A percentile compares a stretch with the other conserved stretches of the same genome.
Evolutionary conservation across 768 basidiomycete species (phyloP).

Genomic region (Pholiota microspora): DNA sequence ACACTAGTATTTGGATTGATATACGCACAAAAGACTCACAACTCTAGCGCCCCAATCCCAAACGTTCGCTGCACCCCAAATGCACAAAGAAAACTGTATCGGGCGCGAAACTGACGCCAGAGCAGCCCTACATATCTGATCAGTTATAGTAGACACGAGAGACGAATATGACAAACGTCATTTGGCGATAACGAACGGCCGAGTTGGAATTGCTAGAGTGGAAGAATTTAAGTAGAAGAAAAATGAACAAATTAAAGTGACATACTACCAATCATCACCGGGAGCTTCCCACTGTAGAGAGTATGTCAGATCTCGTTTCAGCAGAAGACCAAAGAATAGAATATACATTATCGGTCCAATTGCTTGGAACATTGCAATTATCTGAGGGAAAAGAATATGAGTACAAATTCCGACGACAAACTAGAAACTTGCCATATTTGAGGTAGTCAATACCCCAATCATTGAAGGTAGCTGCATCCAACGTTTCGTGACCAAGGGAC

Average conservation of each 20-base stretch:
- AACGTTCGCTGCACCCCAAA: conserved; percentile 53
- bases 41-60: conserved; percentile 61
- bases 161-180: conserved; percentile 39
- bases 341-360: conserved; percentile 15
- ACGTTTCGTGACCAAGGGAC: conserved; percentile 46
- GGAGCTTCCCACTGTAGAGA: conserved; percentile 5
- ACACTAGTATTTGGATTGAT: too few relatives aligned
- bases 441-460: conserved; percentile 58
- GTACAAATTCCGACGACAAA: neutral
- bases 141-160: neutral
- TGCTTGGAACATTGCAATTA: conserved; percentile 17
- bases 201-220: conserved; percentile 49
- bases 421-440: conserved; percentile 39
- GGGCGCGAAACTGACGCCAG: conserved; percentile 42
- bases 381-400: conserved; percentile 6
- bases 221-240: neutral
- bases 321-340: neutral
- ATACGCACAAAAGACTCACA: too few relatives aligned
- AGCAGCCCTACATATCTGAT: conserved; percentile 36
- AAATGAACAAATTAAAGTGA: neutral
- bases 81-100: conserved; percentile 49
- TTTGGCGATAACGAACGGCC: conserved; percentile 53
- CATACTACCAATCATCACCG: conserved; percentile 15
- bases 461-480: conserved; percentile 50
- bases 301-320: neutral